A percentile compares a stretch with the other conserved stretches of the same genome.
Evolutionary conservation across 495 filamentous ascomycete genomes (phyloP).

Genomic region (Penicillium atrosanguineum): DNA sequence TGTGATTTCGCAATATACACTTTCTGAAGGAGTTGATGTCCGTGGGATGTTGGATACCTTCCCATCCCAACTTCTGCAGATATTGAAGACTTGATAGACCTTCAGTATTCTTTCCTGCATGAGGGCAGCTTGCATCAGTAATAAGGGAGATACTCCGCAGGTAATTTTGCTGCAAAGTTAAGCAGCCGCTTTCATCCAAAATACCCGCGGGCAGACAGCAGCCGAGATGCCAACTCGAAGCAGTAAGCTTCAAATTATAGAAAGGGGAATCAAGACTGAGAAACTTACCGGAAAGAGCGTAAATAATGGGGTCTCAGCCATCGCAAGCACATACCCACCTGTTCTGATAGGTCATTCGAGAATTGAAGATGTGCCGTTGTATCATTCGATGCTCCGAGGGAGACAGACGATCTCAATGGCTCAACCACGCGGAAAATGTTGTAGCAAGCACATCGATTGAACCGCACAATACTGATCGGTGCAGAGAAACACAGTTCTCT

Average conservation of each 20-base stretch:
- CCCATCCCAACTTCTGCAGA: slow-evolving; percentile 9
- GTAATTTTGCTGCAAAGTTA: slow-evolving; percentile 3
- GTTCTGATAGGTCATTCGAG: slow-evolving; percentile 6
- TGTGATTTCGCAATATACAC: slow-evolving; percentile 7
- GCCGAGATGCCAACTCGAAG: slow-evolving; percentile 16
- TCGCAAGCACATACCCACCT: background rate
- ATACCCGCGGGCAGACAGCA: slow-evolving; percentile 12
- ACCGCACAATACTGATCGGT: slow-evolving; percentile 8
- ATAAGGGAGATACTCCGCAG: slow-evolving; percentile 5
- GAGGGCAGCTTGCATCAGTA: slow-evolving; percentile 14
- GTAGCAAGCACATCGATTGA: slow-evolving; percentile 9
- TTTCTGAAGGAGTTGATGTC: slow-evolving; percentile 6
- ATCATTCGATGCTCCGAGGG: slow-evolving; percentile 5
- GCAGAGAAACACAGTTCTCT: slow-evolving; percentile 4
- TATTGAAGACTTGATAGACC: slow-evolving; percentile 1
- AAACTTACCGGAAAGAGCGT: slow-evolving; percentile 3
- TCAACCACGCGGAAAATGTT: slow-evolving; percentile 4
- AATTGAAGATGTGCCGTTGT: slow-evolving; percentile 11
- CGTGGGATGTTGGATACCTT: slow-evolving; percentile 11
- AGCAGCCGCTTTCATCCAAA: slow-evolving; percentile 6
- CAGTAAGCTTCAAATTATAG: background rate
- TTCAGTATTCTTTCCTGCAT: slow-evolving; percentile 1
- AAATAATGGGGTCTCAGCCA: slow-evolving; percentile 6
- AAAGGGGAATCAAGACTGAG: too few relatives aligned
- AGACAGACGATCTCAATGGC: background rate